A percentile compares a stretch with the other conserved stretches of the same genome.
phyloP scores from a whole-genome alignment of 768 basidiomycete species.

The Suillus paluster region DNA sequence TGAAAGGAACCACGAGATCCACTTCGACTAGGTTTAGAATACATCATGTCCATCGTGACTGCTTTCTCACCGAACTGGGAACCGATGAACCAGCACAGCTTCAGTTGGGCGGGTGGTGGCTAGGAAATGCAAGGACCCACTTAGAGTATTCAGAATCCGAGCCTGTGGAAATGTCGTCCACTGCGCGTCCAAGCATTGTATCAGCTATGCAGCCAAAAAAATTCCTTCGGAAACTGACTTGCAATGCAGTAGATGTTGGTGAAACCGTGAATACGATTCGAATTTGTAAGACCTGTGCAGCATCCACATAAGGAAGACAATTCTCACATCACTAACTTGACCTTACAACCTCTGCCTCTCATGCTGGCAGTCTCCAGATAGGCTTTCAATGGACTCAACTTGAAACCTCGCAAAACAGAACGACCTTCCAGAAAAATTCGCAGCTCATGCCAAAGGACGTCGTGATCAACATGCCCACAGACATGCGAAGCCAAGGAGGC shows the following conservation, averaged over 20 bases:
- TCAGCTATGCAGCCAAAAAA: conserved; percentile 23
- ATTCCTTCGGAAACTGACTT: conserved; percentile 27
- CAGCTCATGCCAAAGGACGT: conserved; percentile 34
- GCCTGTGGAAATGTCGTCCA: conserved; percentile 89
- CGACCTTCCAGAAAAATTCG: background rate
- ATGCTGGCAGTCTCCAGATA: background rate
- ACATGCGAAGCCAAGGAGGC: conserved; percentile 25
- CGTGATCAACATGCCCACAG: conserved; percentile 40
- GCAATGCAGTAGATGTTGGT: conserved; percentile 14
- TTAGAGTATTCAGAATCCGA: conserved; percentile 97
- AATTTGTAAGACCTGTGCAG: conserved; percentile 15
- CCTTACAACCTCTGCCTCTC: too few species aligned
- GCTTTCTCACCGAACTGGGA: conserved; percentile 33
- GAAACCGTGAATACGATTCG: conserved; percentile 4
- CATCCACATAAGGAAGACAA: conserved; percentile 16
- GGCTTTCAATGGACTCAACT: background rate
- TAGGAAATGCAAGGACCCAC: conserved; percentile 48
- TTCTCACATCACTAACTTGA: conserved; percentile 16
- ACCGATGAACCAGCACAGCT: conserved; percentile 1
- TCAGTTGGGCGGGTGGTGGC: conserved; percentile 1
- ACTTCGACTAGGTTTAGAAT: conserved; percentile 51
- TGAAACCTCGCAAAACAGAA: background rate
- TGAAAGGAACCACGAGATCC: conserved; percentile 97
- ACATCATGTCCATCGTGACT: conserved; percentile 16
- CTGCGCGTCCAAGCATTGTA: conserved; percentile 48